These are phyloP conservation scores for Madurella mycetomatis DNA, from an alignment of 2,329 filamentous ascomycete genomes.

Conservation along the genomic window DNA sequence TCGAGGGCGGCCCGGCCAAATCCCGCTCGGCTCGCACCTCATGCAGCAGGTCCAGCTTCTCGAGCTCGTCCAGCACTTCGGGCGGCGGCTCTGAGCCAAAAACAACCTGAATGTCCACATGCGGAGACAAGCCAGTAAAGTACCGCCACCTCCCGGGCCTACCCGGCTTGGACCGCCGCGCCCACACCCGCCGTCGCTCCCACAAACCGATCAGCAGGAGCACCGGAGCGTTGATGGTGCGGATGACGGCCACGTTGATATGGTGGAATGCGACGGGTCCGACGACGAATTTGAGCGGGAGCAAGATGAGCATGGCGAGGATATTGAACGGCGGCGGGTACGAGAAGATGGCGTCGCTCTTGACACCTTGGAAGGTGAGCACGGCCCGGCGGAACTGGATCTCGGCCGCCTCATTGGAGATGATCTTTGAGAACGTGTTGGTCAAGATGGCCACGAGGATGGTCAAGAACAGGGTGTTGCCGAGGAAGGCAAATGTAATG, in stretches of 20 bases:
- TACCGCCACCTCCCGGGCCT: slow-evolving; percentile 19
- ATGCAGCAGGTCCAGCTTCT: slow-evolving; percentile 23
- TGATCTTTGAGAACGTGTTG: slow-evolving; percentile 67
- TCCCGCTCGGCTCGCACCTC: slow-evolving; percentile 7
- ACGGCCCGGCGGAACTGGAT: slow-evolving; percentile 69
- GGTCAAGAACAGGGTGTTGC: slow-evolving; percentile 70
- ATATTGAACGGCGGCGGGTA: slow-evolving; percentile 70
- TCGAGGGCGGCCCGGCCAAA: slow-evolving; percentile 4
- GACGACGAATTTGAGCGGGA: slow-evolving; percentile 61
- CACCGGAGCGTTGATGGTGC: slow-evolving; percentile 59
- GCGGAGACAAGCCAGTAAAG: slow-evolving; percentile 26
- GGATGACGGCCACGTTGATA: slow-evolving; percentile 62
- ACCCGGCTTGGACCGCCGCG: slow-evolving; percentile 14
- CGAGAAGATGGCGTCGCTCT: slow-evolving; percentile 65
- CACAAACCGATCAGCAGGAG: slow-evolving; percentile 57
- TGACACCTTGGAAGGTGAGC: slow-evolving; percentile 69
- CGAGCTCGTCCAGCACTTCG: slow-evolving; percentile 23
- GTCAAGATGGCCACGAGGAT: slow-evolving; percentile 70
- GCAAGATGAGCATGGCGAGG: slow-evolving; percentile 56
- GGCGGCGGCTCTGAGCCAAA: slow-evolving; percentile 24
- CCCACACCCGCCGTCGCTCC: slow-evolving; percentile 58
- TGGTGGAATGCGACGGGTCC: slow-evolving; percentile 64
- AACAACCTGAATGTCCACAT: slow-evolving; percentile 26
- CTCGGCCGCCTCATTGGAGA: slow-evolving; percentile 64
- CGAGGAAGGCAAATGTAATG: slow-evolving; percentile 68